Evolutionary conservation across 495 filamentous ascomycete genomes (phyloP).

Genomic region (Pseudomonodictys pantanalensis): DNA sequence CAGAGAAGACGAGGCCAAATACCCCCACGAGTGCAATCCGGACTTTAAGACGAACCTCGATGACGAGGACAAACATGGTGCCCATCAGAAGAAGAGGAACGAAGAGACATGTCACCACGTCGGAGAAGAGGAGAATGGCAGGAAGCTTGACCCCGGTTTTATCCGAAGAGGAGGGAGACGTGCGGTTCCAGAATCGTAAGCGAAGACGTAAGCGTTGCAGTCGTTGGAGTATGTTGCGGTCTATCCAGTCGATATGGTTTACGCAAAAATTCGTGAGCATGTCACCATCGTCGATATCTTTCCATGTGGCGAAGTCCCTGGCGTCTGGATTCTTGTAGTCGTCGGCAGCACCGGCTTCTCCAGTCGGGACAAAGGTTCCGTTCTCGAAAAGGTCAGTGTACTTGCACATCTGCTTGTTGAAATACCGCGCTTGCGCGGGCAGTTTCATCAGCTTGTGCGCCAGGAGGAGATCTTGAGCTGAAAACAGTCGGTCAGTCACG

Average conservation of each 20-base stretch:
- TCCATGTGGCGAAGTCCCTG: neutral
- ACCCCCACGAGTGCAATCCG: neutral
- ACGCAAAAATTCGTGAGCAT: neutral
- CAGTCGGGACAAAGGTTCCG: neutral
- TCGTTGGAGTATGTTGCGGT: neutral
- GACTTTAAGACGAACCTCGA: neutral
- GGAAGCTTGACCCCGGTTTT: neutral
- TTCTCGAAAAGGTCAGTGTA: neutral
- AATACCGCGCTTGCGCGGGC: neutral
- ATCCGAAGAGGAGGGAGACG: neutral
- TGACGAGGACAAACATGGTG: neutral
- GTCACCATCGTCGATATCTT: neutral
- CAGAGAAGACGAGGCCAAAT: neutral
- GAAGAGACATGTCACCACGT: neutral
- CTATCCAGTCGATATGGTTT: neutral
- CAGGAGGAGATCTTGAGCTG: neutral
- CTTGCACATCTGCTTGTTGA: neutral
- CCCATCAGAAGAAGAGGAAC: neutral
- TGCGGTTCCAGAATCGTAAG: neutral
- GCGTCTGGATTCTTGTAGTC: neutral
- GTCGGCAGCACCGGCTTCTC: neutral
- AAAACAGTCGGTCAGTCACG: neutral
- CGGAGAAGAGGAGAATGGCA: neutral
- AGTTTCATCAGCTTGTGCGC: neutral
- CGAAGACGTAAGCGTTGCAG: neutral